Conservation (phyloP, 306 rosid genomes). For the Albizia julibrissin region DNA sequence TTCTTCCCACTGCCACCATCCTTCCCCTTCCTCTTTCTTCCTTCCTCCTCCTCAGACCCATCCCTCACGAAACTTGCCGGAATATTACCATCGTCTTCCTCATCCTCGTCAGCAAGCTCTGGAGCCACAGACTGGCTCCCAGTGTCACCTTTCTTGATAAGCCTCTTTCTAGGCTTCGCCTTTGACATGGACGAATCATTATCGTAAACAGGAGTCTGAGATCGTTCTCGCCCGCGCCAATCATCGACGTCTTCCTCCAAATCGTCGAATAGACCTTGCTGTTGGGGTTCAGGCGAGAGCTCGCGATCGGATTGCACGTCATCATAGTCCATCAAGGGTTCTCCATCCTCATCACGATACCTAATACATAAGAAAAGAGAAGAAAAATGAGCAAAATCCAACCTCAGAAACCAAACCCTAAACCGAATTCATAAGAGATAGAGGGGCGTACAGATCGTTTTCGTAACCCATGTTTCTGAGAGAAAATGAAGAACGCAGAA, state of each 20-base stretch:
- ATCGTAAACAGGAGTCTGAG: conserved; percentile 83
- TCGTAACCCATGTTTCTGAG: conserved; percentile 62
- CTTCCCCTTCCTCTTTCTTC: conserved; percentile 51
- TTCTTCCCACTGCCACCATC: conserved; percentile 59
- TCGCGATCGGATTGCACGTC: conserved; percentile 74
- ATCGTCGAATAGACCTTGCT: conserved; percentile 50
- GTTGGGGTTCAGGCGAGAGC: conserved; percentile 67
- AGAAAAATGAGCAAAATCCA: conserved; percentile 5
- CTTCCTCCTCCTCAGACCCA: conserved; percentile 50
- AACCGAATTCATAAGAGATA: conserved; percentile 5
- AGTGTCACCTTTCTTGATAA: conserved; percentile 67
- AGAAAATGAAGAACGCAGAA: not conserved
- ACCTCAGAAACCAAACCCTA: conserved; percentile 31
- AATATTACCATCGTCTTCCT: conserved; percentile 43
- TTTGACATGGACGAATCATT: conserved; percentile 47
- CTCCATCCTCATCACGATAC: conserved; percentile 96
- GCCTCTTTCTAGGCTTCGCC: conserved; percentile 84
- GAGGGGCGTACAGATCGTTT: conserved; percentile 67
- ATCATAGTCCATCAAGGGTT: conserved; percentile 88
- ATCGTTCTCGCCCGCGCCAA: conserved; percentile 63
- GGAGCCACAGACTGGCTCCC: conserved; percentile 51
- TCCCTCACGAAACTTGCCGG: conserved; percentile 52
- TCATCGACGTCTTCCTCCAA: conserved; percentile 49
- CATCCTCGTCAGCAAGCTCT: conserved; percentile 44
- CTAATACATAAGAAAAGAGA: conserved; percentile 34